These are phyloP conservation scores for Neonothopanus nambi DNA, from an alignment of 1,284 basidiomycete species.

Conservation along the genomic window DNA sequence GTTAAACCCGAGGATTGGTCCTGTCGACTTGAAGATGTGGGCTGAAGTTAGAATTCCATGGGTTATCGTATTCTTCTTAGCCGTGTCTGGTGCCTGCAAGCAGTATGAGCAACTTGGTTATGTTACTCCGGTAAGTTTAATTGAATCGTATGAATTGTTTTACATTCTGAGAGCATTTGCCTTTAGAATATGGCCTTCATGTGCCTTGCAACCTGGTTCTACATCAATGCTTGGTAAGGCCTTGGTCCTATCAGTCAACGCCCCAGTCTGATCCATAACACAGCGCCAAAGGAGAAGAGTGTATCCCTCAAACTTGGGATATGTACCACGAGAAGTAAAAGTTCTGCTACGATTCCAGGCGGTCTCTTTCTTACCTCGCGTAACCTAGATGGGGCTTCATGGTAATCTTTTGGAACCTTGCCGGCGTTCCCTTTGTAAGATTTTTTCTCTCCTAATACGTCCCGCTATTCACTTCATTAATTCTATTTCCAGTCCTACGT, in stretches of 20 bases:
- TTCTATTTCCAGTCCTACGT: constrained; percentile 75
- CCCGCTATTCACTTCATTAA: constrained; percentile 6
- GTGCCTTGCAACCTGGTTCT: constrained; percentile 93
- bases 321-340: constrained; percentile 94
- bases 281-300: constrained; percentile 87
- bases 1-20: constrained; percentile 93
- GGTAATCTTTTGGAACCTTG: constrained; percentile 98
- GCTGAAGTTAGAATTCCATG: constrained; percentile 98
- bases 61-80: constrained; percentile 93
- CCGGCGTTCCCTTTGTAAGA: constrained; percentile 84
- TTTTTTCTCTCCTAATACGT: constrained; percentile 1
- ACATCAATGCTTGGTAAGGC: constrained; percentile 90
- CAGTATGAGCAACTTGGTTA: constrained; percentile 94
- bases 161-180: constrained; percentile 5
- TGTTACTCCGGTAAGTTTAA: constrained; percentile 76
- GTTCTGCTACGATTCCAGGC: neutral
- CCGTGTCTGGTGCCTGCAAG: constrained; percentile 91
- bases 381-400: constrained; percentile 78
- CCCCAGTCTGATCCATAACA: constrained; percentile 23
- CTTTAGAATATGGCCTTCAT: constrained; percentile 93
- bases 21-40: constrained; percentile 98
- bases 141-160: constrained; percentile 42
- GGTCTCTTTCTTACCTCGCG: constrained; percentile 11
- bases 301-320: constrained; percentile 99
- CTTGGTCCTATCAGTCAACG: neutral